Base-by-base conservation (phyloP, 2,329 filamentous ascomycete genomes). In the Neopestalotiopsis sp. region DNA sequence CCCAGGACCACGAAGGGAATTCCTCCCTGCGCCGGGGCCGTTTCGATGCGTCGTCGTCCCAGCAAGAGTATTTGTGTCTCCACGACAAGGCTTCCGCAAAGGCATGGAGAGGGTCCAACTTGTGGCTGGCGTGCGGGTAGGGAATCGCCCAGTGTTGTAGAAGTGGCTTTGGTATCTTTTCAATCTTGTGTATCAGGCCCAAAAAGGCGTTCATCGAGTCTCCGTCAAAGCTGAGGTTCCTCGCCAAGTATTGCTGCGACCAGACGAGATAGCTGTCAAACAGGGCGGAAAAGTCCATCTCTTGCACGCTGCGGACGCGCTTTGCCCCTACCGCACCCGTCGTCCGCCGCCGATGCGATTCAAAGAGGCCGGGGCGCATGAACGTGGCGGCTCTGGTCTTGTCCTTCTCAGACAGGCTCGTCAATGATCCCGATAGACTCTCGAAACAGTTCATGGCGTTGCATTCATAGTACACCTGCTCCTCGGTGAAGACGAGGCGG, bases 401-500 rank as follows among this genome's bases (percentile, higher is more conserved):
- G 59, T 52, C 45, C 4, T 40, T 13, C 13, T 34, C 14, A 9
- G 59, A 62, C 20, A 62, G 30, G 4, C 17, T 62, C 5, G 32
- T 14, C 6, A 62, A 34, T 12, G 32, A 40, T 20, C 20, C 52
- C 0, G 13, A 65, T 1, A n/a, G 5, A 6, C 32, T 67, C 14
- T 68, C 66, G 17, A 20, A 65, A 34, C 62, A 68, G 30, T 67
- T 65, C 68, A 66, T 65, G 4, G 57, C 20, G 17, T 56, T 58
- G 62, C 68, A 71, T 30, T 71, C 69, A 56, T 68, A 71, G 17
- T 70, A 70, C 13, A 68, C 59, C 56, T 71, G 68, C 4, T 71
- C 30, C 5, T 70, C 28, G 9, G 68, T 69, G 30, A 71, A 71
- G 5, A 67, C 45, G 7, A 71, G 70, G 7, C 64, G 49, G 7